Conservation (phyloP, 2,329 filamentous ascomycete species). For the Nectriaceae sp. region DNA sequence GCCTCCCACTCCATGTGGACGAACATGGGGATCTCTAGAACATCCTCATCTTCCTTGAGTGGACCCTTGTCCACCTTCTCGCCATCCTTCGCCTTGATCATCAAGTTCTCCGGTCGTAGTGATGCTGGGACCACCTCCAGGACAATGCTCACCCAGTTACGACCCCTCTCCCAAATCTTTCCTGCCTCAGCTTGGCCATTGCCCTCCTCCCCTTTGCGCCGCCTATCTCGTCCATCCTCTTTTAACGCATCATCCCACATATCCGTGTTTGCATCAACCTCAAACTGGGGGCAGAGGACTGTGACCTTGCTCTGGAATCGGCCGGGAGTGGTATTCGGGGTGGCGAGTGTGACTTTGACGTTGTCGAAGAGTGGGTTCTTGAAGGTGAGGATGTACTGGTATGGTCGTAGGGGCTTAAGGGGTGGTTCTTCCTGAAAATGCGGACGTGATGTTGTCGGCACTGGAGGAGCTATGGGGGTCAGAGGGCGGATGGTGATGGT, state of each 20-base stretch:
- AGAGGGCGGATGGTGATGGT: slow-evolving; percentile 73
- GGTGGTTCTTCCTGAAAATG: slow-evolving; percentile 34
- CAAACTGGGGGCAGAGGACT: slow-evolving; percentile 90
- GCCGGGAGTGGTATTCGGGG: slow-evolving; percentile 77
- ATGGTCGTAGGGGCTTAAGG: slow-evolving; percentile 58
- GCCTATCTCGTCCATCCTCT: slow-evolving; percentile 45
- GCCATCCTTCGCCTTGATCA: slow-evolving; percentile 29
- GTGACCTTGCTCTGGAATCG: slow-evolving; percentile 80
- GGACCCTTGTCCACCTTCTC: slow-evolving; percentile 47
- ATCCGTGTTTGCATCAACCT: slow-evolving; percentile 88
- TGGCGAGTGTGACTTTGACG: slow-evolving; percentile 84
- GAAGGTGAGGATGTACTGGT: slow-evolving; percentile 86
- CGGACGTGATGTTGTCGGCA: slow-evolving; percentile 38
- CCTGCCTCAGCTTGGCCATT: slow-evolving; percentile 72
- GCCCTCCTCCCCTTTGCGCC: slow-evolving; percentile 42
- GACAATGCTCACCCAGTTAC: slow-evolving; percentile 94
- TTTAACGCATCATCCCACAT: slow-evolving; percentile 86
- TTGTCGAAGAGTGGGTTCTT: slow-evolving; percentile 93
- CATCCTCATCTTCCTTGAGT: slow-evolving; percentile 60
- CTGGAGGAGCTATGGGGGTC: slow-evolving; percentile 37
- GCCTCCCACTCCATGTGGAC: slow-evolving; percentile 89
- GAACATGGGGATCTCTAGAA: slow-evolving; percentile 90
- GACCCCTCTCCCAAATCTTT: slow-evolving; percentile 92
- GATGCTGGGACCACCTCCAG: slow-evolving; percentile 79
- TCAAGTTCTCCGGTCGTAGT: slow-evolving; percentile 43